A percentile compares a stretch with the other conserved stretches of the same genome.
phyloP scores from a whole-genome alignment of 2,329 filamentous ascomycete genomes.

The Penicillium olsonii region DNA sequence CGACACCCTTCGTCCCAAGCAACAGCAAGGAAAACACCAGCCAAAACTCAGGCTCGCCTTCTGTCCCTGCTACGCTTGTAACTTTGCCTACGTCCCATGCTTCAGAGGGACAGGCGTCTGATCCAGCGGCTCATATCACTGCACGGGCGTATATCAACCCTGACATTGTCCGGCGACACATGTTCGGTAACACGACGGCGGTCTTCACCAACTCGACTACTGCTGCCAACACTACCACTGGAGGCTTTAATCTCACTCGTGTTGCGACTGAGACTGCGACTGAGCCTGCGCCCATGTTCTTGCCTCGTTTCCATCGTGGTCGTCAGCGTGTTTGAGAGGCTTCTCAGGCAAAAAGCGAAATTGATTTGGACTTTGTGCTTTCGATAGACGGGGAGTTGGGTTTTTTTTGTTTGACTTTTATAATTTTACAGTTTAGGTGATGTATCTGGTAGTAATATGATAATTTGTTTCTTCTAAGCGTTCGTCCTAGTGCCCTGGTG shows the following conservation, averaged over 20 bases:
- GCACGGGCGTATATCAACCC: constrained; percentile 1
- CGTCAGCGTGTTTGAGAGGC: constrained; percentile 1
- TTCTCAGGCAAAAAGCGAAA: neutral
- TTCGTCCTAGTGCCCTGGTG: neutral
- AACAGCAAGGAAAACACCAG: neutral
- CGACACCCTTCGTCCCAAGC: constrained; percentile 5
- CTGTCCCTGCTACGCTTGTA: neutral
- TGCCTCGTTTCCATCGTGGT: constrained; percentile 8
- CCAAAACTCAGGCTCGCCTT: neutral
- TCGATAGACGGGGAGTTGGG: neutral
- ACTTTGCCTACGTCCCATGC: constrained; percentile 1
- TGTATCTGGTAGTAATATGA: constrained; percentile 4
- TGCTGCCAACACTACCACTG: neutral
- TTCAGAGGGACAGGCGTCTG: neutral
- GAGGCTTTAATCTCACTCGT: constrained; percentile 1
- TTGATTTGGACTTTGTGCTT: neutral
- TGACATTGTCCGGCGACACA: constrained; percentile 2
- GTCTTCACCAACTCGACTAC: constrained; percentile 2
- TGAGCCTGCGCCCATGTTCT: constrained; percentile 2
- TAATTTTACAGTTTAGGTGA: neutral
- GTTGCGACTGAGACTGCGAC: neutral
- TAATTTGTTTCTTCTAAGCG: neutral
- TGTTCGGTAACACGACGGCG: constrained; percentile 1
- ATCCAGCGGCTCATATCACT: neutral
- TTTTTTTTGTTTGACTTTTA: neutral